A percentile compares a stretch with the other conserved stretches of the same genome.
Evolutionary conservation across 805 yeast species (phyloP).

Genomic region (Zygoascus bituminiphila): DNA sequence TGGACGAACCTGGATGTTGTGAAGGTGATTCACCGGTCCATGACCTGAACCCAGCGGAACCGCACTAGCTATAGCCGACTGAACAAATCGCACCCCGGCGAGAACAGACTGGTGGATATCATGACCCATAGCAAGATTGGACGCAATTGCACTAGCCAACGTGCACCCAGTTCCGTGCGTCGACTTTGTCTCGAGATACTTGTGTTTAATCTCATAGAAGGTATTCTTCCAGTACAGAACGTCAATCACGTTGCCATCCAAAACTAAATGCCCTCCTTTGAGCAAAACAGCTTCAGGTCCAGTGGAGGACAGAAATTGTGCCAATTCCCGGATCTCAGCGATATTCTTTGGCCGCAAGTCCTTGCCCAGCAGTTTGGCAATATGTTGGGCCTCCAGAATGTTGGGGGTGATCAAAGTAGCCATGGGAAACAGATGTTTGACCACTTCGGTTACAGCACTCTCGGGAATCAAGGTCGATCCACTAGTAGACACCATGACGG

Average conservation of each 20-base stretch:
- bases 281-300: conserved; percentile 50
- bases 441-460: conserved; percentile 36
- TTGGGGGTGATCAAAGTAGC: conserved; percentile 72
- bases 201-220: conserved; percentile 43
- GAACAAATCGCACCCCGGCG: conserved; percentile 56
- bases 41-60: conserved; percentile 42
- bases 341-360: conserved; percentile 12
- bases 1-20: conserved; percentile 27
- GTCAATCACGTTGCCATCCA: conserved; percentile 18
- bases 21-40: conserved; percentile 72
- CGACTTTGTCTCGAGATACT: conserved; percentile 39
- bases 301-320: conserved; percentile 30
- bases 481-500: conserved; percentile 77
- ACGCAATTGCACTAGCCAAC: conserved; percentile 69
- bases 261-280: conserved; percentile 72
- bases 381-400: conserved; percentile 49
- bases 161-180: conserved; percentile 94
- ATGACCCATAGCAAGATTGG: conserved; percentile 55
- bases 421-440: conserved; percentile 39
- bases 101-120: conserved; percentile 42
- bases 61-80: conserved; percentile 48
- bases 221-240: conserved; percentile 31
- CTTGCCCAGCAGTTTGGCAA: conserved; percentile 22
- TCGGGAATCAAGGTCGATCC: conserved; percentile 53
- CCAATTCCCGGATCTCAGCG: conserved; percentile 36